Evolutionary conservation across 2,329 filamentous ascomycete genomes (phyloP), one percentile per base, ranked within the genome.

Genomic region (Xylaria digitata): DNA sequence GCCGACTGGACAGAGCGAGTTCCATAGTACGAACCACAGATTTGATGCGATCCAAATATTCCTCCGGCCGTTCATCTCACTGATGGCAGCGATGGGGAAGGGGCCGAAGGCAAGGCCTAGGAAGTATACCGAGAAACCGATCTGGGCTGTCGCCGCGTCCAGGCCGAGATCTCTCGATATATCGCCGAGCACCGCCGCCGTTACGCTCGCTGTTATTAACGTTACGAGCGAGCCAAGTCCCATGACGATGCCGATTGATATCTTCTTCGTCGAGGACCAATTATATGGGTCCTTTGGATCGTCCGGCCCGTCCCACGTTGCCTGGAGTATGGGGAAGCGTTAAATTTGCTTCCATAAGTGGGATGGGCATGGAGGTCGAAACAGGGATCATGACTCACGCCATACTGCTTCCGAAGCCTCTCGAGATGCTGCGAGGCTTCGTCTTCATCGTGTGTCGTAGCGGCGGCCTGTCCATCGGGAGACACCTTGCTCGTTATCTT

Each of bases 21-120:
- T 80, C 79, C 78, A 80, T 3, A 79, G 23, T 26, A 80, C 74
- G 63, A 77, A 80, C 72, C 73, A 80, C 1, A 71, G 21, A 42
- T 78, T 79, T 3, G 74, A 70, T 0, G 64, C 59, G 1, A 80
- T 45, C 78, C 78, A 81, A 1, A 80, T 73, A 1, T 74, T 72
- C 50, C 75, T 75, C 17, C 78, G 74, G 1, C 79, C 78, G 54
- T 76, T 76, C 62, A 78, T 76, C 69, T 80, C 78, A 5, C 78
- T 71, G 5, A 79, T 63, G 0, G 78, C 73, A 0, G 78, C 79
- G 6, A 79, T 66, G 6, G 77, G 58, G 48, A 80, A 78, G 0
- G 78, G 79, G 0, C 73, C 78, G 40, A 80, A 76, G 0, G 68
- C 78, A 0, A 80, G 68, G 1, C 77, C 79, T 3, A 81, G 76